A percentile compares a stretch with the other conserved stretches of the same genome.
Conservation (phyloP, 768 basidiomycete species). For the Rhodocollybia butyracea region DNA sequence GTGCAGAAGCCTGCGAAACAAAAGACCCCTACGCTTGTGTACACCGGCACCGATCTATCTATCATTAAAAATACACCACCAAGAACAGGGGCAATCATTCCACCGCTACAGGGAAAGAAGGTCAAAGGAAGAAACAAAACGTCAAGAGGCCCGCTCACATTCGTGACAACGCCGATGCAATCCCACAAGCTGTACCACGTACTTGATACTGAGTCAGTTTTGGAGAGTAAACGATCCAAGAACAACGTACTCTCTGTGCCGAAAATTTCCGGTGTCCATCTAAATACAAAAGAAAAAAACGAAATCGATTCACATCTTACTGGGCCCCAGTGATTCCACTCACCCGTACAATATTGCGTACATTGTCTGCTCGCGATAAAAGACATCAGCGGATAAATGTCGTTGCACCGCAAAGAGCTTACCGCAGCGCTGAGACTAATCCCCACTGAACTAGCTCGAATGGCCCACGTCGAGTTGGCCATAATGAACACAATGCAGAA, state of each 20-base stretch:
- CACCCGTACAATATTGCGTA: conserved; percentile 83
- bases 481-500: conserved; percentile 70
- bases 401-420: conserved; percentile 14
- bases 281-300: conserved; percentile 16
- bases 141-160: conserved; percentile 47
- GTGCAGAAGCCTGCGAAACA: conserved; percentile 60
- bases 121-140: conserved; percentile 3
- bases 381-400: background rate
- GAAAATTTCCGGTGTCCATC: conserved; percentile 87
- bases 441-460: conserved; percentile 68
- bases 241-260: conserved; percentile 58
- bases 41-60: conserved; percentile 70
- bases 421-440: conserved; percentile 78
- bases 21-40: conserved; percentile 68
- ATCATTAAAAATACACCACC: conserved; percentile 73
- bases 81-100: conserved; percentile 82
- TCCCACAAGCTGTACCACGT: conserved; percentile 85
- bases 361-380: conserved; percentile 70
- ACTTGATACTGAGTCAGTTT: conserved; percentile 35
- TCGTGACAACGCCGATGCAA: conserved; percentile 81
- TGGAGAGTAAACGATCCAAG: background rate
- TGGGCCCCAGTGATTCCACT: background rate
- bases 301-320: background rate
- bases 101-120: conserved; percentile 50
- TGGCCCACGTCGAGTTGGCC: conserved; percentile 52